These are phyloP conservation scores for Globisporangium takayamanum DNA, from an alignment of 352 stramenopile species.

Conservation along the genomic window DNA sequence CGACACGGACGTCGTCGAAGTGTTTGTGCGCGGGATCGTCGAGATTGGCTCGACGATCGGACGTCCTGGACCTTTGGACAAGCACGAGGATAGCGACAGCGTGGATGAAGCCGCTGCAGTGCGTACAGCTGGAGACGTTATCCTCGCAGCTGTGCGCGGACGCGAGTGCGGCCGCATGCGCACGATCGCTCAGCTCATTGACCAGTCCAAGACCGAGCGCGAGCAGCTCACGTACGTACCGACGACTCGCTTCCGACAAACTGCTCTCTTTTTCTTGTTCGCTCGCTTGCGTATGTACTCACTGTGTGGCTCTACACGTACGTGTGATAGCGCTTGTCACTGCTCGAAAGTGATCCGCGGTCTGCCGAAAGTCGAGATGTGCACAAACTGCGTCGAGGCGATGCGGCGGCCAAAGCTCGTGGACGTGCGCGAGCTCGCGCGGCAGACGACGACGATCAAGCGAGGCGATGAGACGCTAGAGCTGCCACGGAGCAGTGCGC, in stretches of 20 bases:
- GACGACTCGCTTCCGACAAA: too few relatives aligned
- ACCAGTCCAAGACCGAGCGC: slow-evolving; percentile 48
- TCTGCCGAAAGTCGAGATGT: slow-evolving; percentile 55
- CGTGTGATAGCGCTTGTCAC: slow-evolving; percentile 31
- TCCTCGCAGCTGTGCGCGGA: slow-evolving; percentile 35
- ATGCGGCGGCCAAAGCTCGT: slow-evolving; percentile 53
- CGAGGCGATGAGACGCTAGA: background rate
- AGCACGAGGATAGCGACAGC: slow-evolving; percentile 1
- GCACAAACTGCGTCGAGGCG: slow-evolving; percentile 36
- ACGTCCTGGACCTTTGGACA: too few relatives aligned
- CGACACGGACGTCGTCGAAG: slow-evolving; percentile 31
- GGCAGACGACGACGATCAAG: background rate
- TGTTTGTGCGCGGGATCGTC: slow-evolving; percentile 55
- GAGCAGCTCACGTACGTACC: slow-evolving; percentile 36
- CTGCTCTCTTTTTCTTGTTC: too few relatives aligned
- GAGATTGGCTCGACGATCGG: slow-evolving; percentile 20
- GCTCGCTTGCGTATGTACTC: too few relatives aligned
- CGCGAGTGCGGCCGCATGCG: slow-evolving; percentile 46
- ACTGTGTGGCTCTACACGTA: background rate
- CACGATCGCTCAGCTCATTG: slow-evolving; percentile 44
- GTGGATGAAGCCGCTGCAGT: slow-evolving; percentile 11
- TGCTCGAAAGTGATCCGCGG: slow-evolving; percentile 44
- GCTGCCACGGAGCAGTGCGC: slow-evolving; percentile 10
- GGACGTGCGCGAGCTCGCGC: slow-evolving; percentile 19
- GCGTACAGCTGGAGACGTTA: slow-evolving; percentile 22